Evolutionary conservation across 2,329 filamentous ascomycete genomes (phyloP).

Genomic region (Ilyonectria destructans): DNA sequence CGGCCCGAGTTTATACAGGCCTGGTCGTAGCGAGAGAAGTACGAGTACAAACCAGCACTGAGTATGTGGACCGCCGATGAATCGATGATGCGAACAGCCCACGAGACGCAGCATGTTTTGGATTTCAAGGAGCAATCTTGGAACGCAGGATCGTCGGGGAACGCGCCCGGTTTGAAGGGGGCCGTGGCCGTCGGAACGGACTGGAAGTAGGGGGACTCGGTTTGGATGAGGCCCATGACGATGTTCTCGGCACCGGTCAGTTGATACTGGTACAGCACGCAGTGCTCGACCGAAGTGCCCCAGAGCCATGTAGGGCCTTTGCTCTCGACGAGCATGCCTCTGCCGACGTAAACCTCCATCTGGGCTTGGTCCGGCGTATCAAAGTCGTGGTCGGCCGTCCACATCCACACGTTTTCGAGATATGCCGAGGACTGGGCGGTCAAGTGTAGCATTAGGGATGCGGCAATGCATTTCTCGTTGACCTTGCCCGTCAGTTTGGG

Average conservation of each 20-base stretch:
- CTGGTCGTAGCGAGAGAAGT: slow-evolving; percentile 48
- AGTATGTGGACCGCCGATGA: slow-evolving; percentile 44
- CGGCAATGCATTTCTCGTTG: slow-evolving; percentile 71
- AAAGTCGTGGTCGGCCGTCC: slow-evolving; percentile 78
- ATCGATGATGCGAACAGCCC: slow-evolving; percentile 45
- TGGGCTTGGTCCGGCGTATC: slow-evolving; percentile 38
- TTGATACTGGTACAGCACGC: slow-evolving; percentile 66
- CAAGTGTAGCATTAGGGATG: slow-evolving; percentile 68
- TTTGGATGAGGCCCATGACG: slow-evolving; percentile 66
- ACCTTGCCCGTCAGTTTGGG: slow-evolving; percentile 37
- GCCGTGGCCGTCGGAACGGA: slow-evolving; percentile 31
- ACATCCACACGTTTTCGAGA: slow-evolving; percentile 73
- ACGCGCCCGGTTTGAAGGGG: slow-evolving; percentile 30
- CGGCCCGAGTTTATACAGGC: slow-evolving; percentile 40
- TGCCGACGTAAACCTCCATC: slow-evolving; percentile 45
- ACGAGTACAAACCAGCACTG: slow-evolving; percentile 50
- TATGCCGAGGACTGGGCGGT: slow-evolving; percentile 64
- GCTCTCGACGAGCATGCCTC: slow-evolving; percentile 55
- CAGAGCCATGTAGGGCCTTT: slow-evolving; percentile 52
- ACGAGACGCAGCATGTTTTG: slow-evolving; percentile 43
- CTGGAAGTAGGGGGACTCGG: slow-evolving; percentile 47
- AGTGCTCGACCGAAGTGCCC: slow-evolving; percentile 45
- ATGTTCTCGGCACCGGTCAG: slow-evolving; percentile 64
- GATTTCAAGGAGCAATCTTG: neutral
- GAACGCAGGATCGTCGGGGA: slow-evolving; percentile 30